Evolutionary conservation across 2,329 filamentous ascomycete genomes (phyloP), one percentile per base, ranked within the genome.

Genomic region (Pyrenochaeta sp.): DNA sequence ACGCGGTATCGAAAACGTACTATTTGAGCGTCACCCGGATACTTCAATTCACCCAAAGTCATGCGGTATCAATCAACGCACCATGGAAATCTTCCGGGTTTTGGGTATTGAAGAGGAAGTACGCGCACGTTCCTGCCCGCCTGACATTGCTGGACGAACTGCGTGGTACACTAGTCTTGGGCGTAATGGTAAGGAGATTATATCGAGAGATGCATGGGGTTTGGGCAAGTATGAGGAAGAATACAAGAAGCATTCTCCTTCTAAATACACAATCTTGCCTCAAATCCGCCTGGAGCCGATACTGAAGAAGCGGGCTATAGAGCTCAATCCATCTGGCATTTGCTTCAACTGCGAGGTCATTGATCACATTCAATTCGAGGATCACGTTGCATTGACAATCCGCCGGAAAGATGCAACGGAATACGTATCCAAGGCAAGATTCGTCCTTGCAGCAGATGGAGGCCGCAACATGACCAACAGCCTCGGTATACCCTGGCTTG

Each of bases 241-340:
- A 44, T 75, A 73, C 56, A 65, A 63, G 7, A 39, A 42, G 8
- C 58, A 63, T n/a, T 72, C 67, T 45, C 72, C 73, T 15, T 66
- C 57, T 5, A 48, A 53, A 39, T 78, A 78, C 59, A 57, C 57
- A 22, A 71, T 71, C 5, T 50, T 77, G 34, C 72, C 75, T 10
- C 75, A 77, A 54, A 76, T 79, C 13, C 67, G 75, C n/a, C 57
- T 77, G 13, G 77, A 79, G 59, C 77, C 76, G 15, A 68, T 78
- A 32, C 58, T 79, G 28, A 58, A 63, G 40, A 52, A 61, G 30
- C 56, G 69, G 27, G 76, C 75, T 9, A 45, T 58, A 30, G 68
- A 73, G 52, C 59, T 77, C 34, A 77, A 74, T 54, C 70, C 72
- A 0, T 45, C 57, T 1, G 72, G 67, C 0, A 60, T 78, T n/a